phyloP scores from a whole-genome alignment of 2,329 filamentous ascomycete species.

The Lasiodiplodia sp. region DNA sequence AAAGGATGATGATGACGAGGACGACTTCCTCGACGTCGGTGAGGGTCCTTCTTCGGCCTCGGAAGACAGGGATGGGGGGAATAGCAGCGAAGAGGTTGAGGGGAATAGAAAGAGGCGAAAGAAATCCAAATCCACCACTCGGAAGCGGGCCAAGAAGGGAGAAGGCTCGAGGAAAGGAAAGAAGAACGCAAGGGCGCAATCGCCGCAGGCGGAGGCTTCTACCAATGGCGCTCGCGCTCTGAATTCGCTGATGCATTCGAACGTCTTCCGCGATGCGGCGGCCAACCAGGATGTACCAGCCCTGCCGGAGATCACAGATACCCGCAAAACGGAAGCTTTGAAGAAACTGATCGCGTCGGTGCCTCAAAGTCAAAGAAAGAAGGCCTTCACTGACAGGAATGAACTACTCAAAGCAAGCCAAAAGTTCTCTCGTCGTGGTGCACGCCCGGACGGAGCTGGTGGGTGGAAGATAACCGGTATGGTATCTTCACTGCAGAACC shows the following conservation, averaged over 20 bases:
- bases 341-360: constrained; percentile 51
- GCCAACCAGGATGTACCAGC: constrained; percentile 35
- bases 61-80: background rate
- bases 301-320: constrained; percentile 38
- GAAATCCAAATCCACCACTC: background rate
- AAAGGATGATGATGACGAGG: background rate
- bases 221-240: background rate
- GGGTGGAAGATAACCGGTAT: constrained; percentile 59
- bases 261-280: constrained; percentile 46
- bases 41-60: constrained; percentile 5
- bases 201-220: background rate
- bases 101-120: background rate
- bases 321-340: constrained; percentile 44
- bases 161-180: constrained; percentile 17
- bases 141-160: constrained; percentile 1
- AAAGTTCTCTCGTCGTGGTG: constrained; percentile 50
- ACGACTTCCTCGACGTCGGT: background rate
- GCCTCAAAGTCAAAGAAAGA: constrained; percentile 44
- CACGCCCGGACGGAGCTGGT: constrained; percentile 43
- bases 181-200: constrained; percentile 17
- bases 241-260: constrained; percentile 39
- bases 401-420: constrained; percentile 49
- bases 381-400: constrained; percentile 45
- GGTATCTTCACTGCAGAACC: constrained; percentile 53
- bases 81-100: background rate